Evolutionary conservation across 2,329 filamentous ascomycete genomes (phyloP).

Genomic region (Akanthomyces dipterigenus): DNA sequence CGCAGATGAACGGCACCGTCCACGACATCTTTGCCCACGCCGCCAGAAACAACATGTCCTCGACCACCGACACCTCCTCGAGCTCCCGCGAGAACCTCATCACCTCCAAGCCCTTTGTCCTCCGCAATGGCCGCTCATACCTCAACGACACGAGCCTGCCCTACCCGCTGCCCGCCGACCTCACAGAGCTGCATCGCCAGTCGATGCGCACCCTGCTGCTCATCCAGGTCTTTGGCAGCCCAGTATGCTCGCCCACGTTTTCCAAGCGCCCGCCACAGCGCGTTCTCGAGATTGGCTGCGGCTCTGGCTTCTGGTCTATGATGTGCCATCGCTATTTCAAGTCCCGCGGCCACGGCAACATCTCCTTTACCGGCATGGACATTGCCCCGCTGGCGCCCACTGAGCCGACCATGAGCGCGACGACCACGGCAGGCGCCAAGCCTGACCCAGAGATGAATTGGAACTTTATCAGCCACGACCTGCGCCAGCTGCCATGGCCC

Average conservation of each 20-base stretch:
- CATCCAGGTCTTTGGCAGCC: constrained; percentile 72
- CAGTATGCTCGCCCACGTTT: constrained; percentile 66
- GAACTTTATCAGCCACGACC: constrained; percentile 82
- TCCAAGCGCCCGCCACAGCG: constrained; percentile 62
- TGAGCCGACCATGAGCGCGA: constrained; percentile 23
- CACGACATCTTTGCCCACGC: constrained; percentile 27
- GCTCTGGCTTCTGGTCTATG: constrained; percentile 83
- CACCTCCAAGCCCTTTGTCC: constrained; percentile 51
- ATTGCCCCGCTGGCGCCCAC: constrained; percentile 62
- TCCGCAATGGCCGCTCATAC: constrained; percentile 76
- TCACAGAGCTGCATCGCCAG: constrained; percentile 81
- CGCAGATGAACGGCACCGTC: constrained; percentile 31
- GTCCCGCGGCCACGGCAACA: constrained; percentile 57
- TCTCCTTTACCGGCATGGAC: constrained; percentile 78
- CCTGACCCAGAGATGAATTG: constrained; percentile 71
- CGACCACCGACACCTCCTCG: constrained; percentile 35
- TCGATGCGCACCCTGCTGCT: constrained; percentile 75
- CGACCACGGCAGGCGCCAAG: constrained; percentile 37
- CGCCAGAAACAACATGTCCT: constrained; percentile 39
- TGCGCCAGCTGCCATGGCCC: constrained; percentile 68
- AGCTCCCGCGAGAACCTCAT: constrained; percentile 35
- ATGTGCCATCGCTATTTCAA: constrained; percentile 77
- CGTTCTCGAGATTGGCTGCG: constrained; percentile 82
- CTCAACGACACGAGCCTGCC: constrained; percentile 63
- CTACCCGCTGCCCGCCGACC: constrained; percentile 85